Base-by-base conservation (phyloP, 257 asterid species). In the Capsicum pubescens region DNA sequence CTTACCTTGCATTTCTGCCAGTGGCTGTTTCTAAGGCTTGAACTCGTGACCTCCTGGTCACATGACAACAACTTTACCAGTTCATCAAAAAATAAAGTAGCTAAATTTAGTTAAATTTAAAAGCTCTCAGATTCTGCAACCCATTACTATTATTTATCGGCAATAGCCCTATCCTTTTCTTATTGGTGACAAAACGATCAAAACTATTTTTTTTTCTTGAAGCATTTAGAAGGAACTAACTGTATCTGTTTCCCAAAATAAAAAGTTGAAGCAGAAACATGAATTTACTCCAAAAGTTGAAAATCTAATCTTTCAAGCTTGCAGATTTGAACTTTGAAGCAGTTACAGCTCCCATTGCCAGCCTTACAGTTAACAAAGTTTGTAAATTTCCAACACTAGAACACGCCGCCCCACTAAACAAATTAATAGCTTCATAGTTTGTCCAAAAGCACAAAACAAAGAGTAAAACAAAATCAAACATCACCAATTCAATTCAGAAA, bases 271-370 rank as follows among this genome's bases (percentile, higher is more conserved):
- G 39, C 70, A 63, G 42, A 63, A 63, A 42, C 17, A 63, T 15
- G 2, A 63, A 63, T 5, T 63, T 63, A 26, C 69, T 10, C 17
- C 36, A n/a, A 46, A 71, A 46, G n/a, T 50, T 71, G 54, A 71
- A 70, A 46, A 72, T 48, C 59, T 72, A 72, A 48, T 48, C n/a
- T 50, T 71, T 44, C 56, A 70, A 60, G 79, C 17, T 15, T 71
- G 58, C 58, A 71, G n/a, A 46, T 71, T 50, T 50, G 21, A 76
- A 76, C 64, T 12, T 17, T 26, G 4, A 76, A 76, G 11, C 21
- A 52, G 15, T 76, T 9, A 50, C 46, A 50, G 16, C 6, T 26
- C 81, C 61, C 46, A 74, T 74, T 74, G 8, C 46, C 46, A 50
- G 46, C 44, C 61, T 12, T n/a, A 71, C 39, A 52, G 26, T 72